A percentile compares a stretch with the other conserved stretches of the same genome.
These are phyloP conservation scores for Aspergillus sp. DNA, from an alignment of 2,329 filamentous ascomycete species.

Conservation along the genomic window DNA sequence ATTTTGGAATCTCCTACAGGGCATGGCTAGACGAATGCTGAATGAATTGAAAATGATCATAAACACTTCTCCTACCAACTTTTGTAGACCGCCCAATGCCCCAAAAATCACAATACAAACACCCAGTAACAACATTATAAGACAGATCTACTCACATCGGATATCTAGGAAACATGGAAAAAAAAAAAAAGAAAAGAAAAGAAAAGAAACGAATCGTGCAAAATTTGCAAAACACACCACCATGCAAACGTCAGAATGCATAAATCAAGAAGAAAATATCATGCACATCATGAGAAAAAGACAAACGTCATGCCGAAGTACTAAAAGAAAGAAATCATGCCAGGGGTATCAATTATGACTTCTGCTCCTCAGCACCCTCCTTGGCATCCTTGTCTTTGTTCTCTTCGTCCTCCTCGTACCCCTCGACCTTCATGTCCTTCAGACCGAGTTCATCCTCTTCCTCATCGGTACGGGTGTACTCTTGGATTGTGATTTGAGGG, in stretches of 20 bases:
- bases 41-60: too few species aligned
- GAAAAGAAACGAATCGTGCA: background rate
- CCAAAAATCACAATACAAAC: slow-evolving; percentile 1
- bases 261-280: slow-evolving; percentile 14
- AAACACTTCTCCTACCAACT: too few species aligned
- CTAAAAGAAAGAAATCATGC: slow-evolving; percentile 7
- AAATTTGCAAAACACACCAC: slow-evolving; percentile 2
- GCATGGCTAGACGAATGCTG: too few species aligned
- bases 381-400: slow-evolving; percentile 10
- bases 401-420: slow-evolving; percentile 61
- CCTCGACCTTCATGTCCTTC: slow-evolving; percentile 87
- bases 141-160: slow-evolving; percentile 9
- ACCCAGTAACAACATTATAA: slow-evolving; percentile 8
- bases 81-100: too few species aligned
- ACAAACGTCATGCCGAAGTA: background rate
- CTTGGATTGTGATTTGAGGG: slow-evolving; percentile 72
- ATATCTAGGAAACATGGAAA: slow-evolving; percentile 15
- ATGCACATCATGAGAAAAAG: slow-evolving; percentile 17
- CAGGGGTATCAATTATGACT: slow-evolving; percentile 20
- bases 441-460: slow-evolving; percentile 92
- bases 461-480: slow-evolving; percentile 81
- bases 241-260: slow-evolving; percentile 5
- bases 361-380: slow-evolving; percentile 16
- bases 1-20: too few species aligned
- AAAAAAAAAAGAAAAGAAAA: too few species aligned